phyloP scores from a whole-genome alignment of 1,284 basidiomycete genomes.

The Trichosporon asahii region DNA sequence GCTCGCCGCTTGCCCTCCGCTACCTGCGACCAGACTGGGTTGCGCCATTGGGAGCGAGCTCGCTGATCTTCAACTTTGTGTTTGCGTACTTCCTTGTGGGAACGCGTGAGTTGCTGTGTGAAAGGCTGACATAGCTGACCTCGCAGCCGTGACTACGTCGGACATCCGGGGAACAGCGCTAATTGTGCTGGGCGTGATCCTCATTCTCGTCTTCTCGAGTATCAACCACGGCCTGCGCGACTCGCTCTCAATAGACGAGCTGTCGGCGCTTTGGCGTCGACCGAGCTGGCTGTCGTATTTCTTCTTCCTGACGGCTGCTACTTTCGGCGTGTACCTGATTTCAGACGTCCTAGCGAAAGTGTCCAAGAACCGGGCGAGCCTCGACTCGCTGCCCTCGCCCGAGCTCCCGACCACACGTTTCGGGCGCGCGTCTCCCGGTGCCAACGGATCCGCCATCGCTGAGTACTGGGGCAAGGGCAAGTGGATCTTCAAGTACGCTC shows the following conservation, averaged over 20 bases:
- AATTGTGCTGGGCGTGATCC: slow-evolving; percentile 52
- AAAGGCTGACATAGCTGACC: slow-evolving; percentile 12
- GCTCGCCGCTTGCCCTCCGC: slow-evolving; percentile 49
- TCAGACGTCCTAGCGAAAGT: slow-evolving; percentile 43
- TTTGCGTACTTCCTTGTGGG: slow-evolving; percentile 53
- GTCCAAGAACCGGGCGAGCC: slow-evolving; percentile 43
- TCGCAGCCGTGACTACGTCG: slow-evolving; percentile 44
- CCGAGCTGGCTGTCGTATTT: slow-evolving; percentile 85
- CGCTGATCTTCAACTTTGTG: slow-evolving; percentile 52
- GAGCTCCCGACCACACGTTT: slow-evolving; percentile 27
- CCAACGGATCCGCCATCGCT: slow-evolving; percentile 13
- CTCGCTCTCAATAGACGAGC: slow-evolving; percentile 56
- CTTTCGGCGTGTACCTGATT: slow-evolving; percentile 62
- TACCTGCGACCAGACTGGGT: slow-evolving; percentile 53
- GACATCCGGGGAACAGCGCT: slow-evolving; percentile 51
- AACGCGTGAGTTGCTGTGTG: slow-evolving; percentile 39
- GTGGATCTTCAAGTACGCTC: slow-evolving; percentile 14
- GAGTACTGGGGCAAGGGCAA: slow-evolving; percentile 10
- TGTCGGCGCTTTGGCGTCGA: slow-evolving; percentile 77
- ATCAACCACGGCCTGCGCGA: slow-evolving; percentile 52
- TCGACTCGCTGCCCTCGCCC: slow-evolving; percentile 55
- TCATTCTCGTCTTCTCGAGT: slow-evolving; percentile 51
- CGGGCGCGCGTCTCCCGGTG: slow-evolving; percentile 15
- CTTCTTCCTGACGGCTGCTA: slow-evolving; percentile 68
- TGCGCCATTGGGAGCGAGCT: slow-evolving; percentile 49